phyloP scores from a whole-genome alignment of 495 filamentous ascomycete species.

The Jackrogersella minutella region DNA sequence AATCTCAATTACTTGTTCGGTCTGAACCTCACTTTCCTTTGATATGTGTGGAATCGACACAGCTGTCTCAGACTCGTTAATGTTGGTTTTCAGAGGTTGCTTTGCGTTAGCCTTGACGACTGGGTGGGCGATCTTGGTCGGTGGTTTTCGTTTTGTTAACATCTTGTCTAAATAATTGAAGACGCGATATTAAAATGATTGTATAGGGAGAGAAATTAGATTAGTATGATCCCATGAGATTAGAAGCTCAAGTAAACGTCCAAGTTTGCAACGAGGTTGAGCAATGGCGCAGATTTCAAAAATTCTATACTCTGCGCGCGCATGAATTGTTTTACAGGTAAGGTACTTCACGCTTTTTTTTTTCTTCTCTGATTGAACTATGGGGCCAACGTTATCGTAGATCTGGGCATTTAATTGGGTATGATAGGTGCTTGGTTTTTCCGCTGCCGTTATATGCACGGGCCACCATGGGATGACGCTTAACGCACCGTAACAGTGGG shows the following conservation, averaged over 20 bases:
- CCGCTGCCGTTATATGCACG: slow-evolving; percentile 12
- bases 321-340: not conserved
- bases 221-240: not conserved
- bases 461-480: too few relatives aligned
- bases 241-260: not conserved
- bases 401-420: not conserved
- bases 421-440: slow-evolving; percentile 35
- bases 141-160: slow-evolving; percentile 63
- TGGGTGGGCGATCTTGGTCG: slow-evolving; percentile 57
- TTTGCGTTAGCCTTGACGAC: slow-evolving; percentile 66
- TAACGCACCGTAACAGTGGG: too few relatives aligned
- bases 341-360: slow-evolving; percentile 21
- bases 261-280: not conserved
- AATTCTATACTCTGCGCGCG: slow-evolving; percentile 18
- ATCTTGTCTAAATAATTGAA: slow-evolving; percentile 40
- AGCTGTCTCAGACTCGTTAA: slow-evolving; percentile 78
- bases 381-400: not conserved
- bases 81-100: slow-evolving; percentile 64
- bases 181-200: not conserved
- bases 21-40: slow-evolving; percentile 39
- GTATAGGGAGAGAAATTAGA: not conserved
- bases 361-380: slow-evolving; percentile 22
- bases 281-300: slow-evolving; percentile 5
- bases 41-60: slow-evolving; percentile 56
- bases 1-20: slow-evolving; percentile 58